These are phyloP conservation scores for Cucurbita maxima DNA, from an alignment of 306 rosid genomes.

Conservation along the genomic window DNA sequence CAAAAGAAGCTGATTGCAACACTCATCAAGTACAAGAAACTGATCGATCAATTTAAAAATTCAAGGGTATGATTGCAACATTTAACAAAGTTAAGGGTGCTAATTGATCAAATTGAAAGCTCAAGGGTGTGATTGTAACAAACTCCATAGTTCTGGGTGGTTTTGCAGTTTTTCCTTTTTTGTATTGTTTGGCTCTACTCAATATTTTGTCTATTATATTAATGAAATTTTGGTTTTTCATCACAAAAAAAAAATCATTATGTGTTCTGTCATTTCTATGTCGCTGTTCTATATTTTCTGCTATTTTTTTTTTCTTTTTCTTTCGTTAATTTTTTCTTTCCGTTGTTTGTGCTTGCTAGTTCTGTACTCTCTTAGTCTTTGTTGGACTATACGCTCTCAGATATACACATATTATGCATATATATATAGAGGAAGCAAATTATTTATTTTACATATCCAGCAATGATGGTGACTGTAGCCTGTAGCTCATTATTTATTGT, in stretches of 20 bases:
- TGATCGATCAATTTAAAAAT: no score
- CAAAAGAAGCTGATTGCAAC: no score
- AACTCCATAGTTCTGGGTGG: no score
- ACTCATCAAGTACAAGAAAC: no score
- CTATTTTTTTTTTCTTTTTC: not conserved
- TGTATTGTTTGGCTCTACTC: not conserved
- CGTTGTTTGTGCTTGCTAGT: not conserved
- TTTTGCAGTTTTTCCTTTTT: not conserved
- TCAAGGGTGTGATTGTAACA: no score
- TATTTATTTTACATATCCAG: not conserved
- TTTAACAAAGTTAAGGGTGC: no score
- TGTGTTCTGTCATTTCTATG: not conserved
- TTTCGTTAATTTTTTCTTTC: not conserved
- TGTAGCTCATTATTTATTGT: not conserved
- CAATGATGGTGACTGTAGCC: not conserved
- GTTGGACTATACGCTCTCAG: not conserved
- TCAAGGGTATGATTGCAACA: no score
- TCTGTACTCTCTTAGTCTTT: not conserved
- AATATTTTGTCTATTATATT: not conserved
- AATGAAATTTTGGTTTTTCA: not conserved
- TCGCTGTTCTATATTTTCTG: not conserved
- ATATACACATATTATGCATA: not conserved
- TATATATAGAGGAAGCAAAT: not conserved
- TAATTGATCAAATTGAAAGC: no score
- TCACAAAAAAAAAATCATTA: not conserved